phyloP scores from a whole-genome alignment of 306 rosid species.

The Malus domestica region DNA sequence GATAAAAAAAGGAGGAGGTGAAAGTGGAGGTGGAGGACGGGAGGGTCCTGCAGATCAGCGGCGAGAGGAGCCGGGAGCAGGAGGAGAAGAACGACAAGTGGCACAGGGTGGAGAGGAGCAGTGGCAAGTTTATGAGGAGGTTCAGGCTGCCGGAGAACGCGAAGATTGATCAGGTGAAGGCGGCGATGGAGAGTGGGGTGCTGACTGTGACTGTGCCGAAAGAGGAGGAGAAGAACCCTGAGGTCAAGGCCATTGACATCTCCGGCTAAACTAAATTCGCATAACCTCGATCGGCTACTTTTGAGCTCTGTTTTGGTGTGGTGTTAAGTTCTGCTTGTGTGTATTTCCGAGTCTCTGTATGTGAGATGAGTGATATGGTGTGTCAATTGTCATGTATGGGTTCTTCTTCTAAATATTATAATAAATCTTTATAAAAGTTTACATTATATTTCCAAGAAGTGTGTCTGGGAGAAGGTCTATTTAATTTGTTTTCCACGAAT shows the following conservation, averaged over 20 bases:
- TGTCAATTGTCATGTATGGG: background rate
- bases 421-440: background rate
- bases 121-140: slow-evolving; percentile 28
- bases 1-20: slow-evolving; percentile 24
- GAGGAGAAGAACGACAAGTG: slow-evolving; percentile 34
- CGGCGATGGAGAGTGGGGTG: slow-evolving; percentile 24
- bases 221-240: slow-evolving; percentile 9
- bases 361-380: background rate
- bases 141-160: slow-evolving; percentile 32
- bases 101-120: slow-evolving; percentile 30
- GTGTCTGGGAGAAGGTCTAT: no score
- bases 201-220: slow-evolving; percentile 27
- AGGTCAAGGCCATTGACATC: slow-evolving; percentile 24
- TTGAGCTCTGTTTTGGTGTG: background rate
- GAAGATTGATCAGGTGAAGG: slow-evolving; percentile 17
- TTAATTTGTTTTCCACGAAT: no score
- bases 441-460: no score
- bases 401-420: background rate
- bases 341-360: background rate
- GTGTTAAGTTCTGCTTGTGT: background rate
- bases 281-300: no score
- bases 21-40: slow-evolving; percentile 33
- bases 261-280: slow-evolving; percentile 3
- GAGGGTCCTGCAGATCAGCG: slow-evolving; percentile 21
- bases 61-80: slow-evolving; percentile 26